Percentiles rank a stretch among this genome's conserved stretches.
Conservation (phyloP, 1,139 yeast species). For the Nakaseomyces delphensis region DNA sequence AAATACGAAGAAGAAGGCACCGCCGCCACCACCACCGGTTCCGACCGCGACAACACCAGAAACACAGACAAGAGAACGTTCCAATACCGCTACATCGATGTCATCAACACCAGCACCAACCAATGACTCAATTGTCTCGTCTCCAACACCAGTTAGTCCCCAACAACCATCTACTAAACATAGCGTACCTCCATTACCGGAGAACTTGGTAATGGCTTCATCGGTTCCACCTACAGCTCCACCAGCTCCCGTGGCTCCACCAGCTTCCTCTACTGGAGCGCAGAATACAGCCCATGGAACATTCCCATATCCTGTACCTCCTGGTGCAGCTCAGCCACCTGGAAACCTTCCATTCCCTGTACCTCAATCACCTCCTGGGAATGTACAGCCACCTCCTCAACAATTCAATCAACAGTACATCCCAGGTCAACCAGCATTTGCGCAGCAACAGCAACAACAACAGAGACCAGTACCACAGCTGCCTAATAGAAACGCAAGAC, state of each 20-base stretch:
- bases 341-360: slow-evolving; percentile 18
- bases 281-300: slow-evolving; percentile 15
- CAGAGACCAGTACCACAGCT: slow-evolving; percentile 14
- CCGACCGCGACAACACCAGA: slow-evolving; percentile 12
- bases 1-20: slow-evolving; percentile 37
- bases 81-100: slow-evolving; percentile 18
- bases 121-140: slow-evolving; percentile 28
- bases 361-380: slow-evolving; percentile 28
- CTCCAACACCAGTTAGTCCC: slow-evolving; percentile 8
- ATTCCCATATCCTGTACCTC: slow-evolving; percentile 26
- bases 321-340: slow-evolving; percentile 21
- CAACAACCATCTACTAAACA: slow-evolving; percentile 14
- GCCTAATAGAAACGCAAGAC: slow-evolving; percentile 23
- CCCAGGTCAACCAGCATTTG: slow-evolving; percentile 21
- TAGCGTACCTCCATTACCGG: slow-evolving; percentile 8
- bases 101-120: slow-evolving; percentile 29
- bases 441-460: slow-evolving; percentile 6
- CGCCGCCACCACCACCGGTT: slow-evolving; percentile 44
- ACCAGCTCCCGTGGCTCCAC: slow-evolving; percentile 15
- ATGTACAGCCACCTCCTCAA: slow-evolving; percentile 18
- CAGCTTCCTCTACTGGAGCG: slow-evolving; percentile 19
- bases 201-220: slow-evolving; percentile 10
- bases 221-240: slow-evolving; percentile 12
- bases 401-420: slow-evolving; percentile 34
- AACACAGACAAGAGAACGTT: slow-evolving; percentile 12